Percentiles rank a stretch among this genome's conserved stretches.
These are phyloP conservation scores for Pseudognaphalium luteoalbum DNA, from an alignment of 129 eudicot species.

Conservation along the genomic window DNA sequence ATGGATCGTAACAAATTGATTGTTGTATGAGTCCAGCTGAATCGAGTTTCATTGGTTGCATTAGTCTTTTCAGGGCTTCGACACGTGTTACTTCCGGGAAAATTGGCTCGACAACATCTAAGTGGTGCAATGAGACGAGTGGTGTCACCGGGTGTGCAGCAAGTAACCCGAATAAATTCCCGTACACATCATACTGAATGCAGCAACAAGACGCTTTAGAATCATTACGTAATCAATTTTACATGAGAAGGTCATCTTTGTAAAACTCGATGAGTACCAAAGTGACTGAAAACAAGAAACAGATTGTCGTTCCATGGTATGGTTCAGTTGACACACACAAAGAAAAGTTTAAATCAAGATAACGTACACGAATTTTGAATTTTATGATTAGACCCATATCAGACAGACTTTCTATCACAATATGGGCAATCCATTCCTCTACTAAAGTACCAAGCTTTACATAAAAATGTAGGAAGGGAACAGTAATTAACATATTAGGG, in stretches of 20 bases:
- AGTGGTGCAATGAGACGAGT: constrained; percentile 80
- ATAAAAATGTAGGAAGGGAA: constrained; percentile 20
- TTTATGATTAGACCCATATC: constrained; percentile 16
- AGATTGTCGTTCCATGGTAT: background rate
- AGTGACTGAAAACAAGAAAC: background rate
- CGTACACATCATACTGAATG: constrained; percentile 89
- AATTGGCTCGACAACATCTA: constrained; percentile 92
- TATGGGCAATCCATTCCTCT: constrained; percentile 21
- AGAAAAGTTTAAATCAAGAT: too few relatives aligned
- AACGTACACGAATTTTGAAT: background rate
- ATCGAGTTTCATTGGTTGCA: constrained; percentile 77
- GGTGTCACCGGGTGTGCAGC: constrained; percentile 95
- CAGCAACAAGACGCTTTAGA: constrained; percentile 11
- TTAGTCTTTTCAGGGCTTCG: constrained; percentile 64
- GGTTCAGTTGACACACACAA: background rate
- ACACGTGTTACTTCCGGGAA: constrained; percentile 86
- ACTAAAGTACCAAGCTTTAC: constrained; percentile 23
- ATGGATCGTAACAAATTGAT: constrained; percentile 71
- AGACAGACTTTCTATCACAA: constrained; percentile 27
- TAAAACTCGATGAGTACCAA: background rate
- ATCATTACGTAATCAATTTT: background rate
- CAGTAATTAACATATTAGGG: constrained; percentile 12
- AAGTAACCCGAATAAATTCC: constrained; percentile 88
- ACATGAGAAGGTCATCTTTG: background rate
- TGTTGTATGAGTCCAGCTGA: constrained; percentile 93